These are phyloP conservation scores for Xylaria sp. DNA, from an alignment of 2,329 filamentous ascomycete species.

Conservation along the genomic window DNA sequence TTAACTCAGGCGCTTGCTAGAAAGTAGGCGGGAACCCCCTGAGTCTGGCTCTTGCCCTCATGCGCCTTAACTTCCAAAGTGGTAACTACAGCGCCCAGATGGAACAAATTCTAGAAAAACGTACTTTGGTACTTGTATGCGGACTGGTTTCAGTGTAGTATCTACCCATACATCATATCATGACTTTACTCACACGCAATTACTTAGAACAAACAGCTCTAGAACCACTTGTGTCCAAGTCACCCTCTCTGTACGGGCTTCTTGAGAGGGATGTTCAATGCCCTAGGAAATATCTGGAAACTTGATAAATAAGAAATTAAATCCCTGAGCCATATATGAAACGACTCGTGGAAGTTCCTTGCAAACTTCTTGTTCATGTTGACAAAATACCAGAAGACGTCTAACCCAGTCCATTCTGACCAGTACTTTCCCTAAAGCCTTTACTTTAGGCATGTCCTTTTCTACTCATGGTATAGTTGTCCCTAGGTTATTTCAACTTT, in stretches of 20 bases:
- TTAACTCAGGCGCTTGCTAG: not conserved
- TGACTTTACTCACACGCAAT: not conserved
- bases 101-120: not conserved
- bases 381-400: not conserved
- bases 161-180: not conserved
- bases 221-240: not conserved
- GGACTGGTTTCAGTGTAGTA: not conserved
- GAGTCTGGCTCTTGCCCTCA: not conserved
- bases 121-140: not conserved
- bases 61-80: not conserved
- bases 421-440: not conserved
- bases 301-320: not conserved
- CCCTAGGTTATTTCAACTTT: not conserved
- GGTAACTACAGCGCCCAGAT: not conserved
- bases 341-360: not conserved
- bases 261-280: not conserved
- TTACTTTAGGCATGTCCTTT: not conserved
- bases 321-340: not conserved
- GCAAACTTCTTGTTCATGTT: not conserved
- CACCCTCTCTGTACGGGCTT: not conserved
- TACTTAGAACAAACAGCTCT: not conserved
- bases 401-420: not conserved
- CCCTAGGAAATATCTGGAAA: not conserved
- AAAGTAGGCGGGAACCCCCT: not conserved
- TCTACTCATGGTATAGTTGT: not conserved